A percentile compares a stretch with the other conserved stretches of the same genome.
phyloP scores from a whole-genome alignment of 345 rosid species.

The Syzygium aromaticum region DNA sequence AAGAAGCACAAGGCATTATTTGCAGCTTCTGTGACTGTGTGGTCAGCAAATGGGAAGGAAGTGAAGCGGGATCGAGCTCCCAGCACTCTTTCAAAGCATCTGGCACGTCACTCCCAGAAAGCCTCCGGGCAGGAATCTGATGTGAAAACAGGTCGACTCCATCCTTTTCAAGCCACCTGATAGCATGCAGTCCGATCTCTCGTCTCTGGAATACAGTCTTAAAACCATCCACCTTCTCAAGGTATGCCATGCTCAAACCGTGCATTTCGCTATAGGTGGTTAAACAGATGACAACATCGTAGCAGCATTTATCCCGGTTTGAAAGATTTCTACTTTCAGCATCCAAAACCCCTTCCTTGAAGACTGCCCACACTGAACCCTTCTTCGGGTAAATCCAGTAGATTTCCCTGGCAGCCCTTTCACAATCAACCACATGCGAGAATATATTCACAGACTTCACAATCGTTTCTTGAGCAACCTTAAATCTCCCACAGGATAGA shows the following conservation, averaged over 20 bases:
- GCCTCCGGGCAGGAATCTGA: slow-evolving; percentile 80
- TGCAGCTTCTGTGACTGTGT: not conserved
- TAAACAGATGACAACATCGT: slow-evolving; percentile 47
- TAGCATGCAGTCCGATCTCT: slow-evolving; percentile 55
- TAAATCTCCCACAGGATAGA: slow-evolving; percentile 63
- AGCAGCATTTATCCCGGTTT: slow-evolving; percentile 14
- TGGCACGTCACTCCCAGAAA: slow-evolving; percentile 34
- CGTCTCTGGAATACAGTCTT: slow-evolving; percentile 56
- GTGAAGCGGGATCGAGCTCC: slow-evolving; percentile 80
- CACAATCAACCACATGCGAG: slow-evolving; percentile 65
- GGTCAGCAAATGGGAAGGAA: slow-evolving; percentile 24
- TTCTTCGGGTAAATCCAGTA: slow-evolving; percentile 78
- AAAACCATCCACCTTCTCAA: slow-evolving; percentile 69
- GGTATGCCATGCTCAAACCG: slow-evolving; percentile 75
- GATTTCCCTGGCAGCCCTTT: slow-evolving; percentile 67
- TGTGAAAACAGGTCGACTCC: slow-evolving; percentile 55
- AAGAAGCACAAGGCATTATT: not conserved
- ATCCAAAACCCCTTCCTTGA: slow-evolving; percentile 21
- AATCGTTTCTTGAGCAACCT: slow-evolving; percentile 30
- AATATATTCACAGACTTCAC: slow-evolving; percentile 42
- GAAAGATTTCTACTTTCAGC: not conserved
- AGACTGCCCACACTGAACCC: slow-evolving; percentile 85
- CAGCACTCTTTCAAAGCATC: slow-evolving; percentile 51
- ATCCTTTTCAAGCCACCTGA: slow-evolving; percentile 53
- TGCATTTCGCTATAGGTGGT: slow-evolving; percentile 57